Evolutionary conservation across 495 filamentous ascomycete species (phyloP).

Genomic region (Penicillium herquei): DNA sequence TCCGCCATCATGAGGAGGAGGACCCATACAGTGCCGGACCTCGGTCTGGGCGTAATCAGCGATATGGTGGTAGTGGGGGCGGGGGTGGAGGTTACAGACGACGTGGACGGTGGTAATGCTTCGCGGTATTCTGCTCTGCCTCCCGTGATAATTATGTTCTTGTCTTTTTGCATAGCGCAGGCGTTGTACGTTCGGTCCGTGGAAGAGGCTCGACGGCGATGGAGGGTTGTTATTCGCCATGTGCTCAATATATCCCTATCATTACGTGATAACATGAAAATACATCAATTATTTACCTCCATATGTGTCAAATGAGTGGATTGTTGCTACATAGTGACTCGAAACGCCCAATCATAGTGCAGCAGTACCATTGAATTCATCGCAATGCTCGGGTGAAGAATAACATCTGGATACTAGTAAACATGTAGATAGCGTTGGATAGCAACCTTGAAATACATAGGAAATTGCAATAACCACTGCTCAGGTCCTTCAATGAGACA

Average conservation of each 20-base stretch:
- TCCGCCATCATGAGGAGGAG: constrained; percentile 53
- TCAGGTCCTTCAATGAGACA: neutral
- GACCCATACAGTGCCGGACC: constrained; percentile 47
- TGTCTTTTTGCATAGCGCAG: constrained; percentile 47
- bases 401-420: no score
- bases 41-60: constrained; percentile 54
- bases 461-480: neutral
- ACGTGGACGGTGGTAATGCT: constrained; percentile 39
- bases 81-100: constrained; percentile 41
- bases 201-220: constrained; percentile 16
- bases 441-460: no score
- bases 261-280: constrained; percentile 3
- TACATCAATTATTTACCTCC: neutral
- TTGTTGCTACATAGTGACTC: no score
- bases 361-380: no score
- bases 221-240: constrained; percentile 14
- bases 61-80: constrained; percentile 37
- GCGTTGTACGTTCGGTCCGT: constrained; percentile 29
- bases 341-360: no score
- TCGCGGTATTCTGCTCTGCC: constrained; percentile 13
- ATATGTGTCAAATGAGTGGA: no score
- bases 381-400: no score
- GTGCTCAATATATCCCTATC: constrained; percentile 21
- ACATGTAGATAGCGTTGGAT: no score
- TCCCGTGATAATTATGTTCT: constrained; percentile 7